A percentile compares a stretch with the other conserved stretches of the same genome.
These are phyloP conservation scores for Vitis rotundifolia DNA, from an alignment of 164 flowering plant species.

Conservation along the genomic window DNA sequence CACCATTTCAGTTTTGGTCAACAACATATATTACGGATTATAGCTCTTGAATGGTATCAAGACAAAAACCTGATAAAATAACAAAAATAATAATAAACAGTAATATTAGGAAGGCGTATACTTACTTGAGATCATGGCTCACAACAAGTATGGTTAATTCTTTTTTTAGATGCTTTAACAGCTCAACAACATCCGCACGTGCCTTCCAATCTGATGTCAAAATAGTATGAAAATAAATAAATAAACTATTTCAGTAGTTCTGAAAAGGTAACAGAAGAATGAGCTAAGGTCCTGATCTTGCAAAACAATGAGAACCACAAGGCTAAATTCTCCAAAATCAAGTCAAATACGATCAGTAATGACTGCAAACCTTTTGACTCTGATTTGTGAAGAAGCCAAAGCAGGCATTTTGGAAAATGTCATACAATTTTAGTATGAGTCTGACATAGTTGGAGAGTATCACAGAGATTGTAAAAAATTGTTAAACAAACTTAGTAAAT, in stretches of 20 bases:
- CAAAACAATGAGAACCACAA: background rate
- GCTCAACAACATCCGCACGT: constrained; percentile 90
- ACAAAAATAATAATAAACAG: background rate
- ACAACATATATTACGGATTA: background rate
- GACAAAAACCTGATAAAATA: background rate
- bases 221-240: background rate
- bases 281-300: constrained; percentile 4
- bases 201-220: constrained; percentile 87
- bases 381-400: no score
- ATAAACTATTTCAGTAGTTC: background rate
- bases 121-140: constrained; percentile 97
- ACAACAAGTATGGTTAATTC: constrained; percentile 85
- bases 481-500: background rate
- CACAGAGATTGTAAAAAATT: background rate
- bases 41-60: background rate
- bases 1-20: background rate
- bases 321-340: background rate
- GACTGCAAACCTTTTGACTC: no score
- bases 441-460: no score
- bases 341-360: background rate
- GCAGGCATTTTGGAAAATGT: no score
- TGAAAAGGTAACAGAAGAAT: constrained; percentile 1
- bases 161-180: constrained; percentile 76
- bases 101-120: background rate
- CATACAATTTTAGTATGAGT: background rate